Percentiles rank a stretch among this genome's conserved stretches.
Conservation (phyloP, 345 rosid species). For the Melastoma malabathricum region DNA sequence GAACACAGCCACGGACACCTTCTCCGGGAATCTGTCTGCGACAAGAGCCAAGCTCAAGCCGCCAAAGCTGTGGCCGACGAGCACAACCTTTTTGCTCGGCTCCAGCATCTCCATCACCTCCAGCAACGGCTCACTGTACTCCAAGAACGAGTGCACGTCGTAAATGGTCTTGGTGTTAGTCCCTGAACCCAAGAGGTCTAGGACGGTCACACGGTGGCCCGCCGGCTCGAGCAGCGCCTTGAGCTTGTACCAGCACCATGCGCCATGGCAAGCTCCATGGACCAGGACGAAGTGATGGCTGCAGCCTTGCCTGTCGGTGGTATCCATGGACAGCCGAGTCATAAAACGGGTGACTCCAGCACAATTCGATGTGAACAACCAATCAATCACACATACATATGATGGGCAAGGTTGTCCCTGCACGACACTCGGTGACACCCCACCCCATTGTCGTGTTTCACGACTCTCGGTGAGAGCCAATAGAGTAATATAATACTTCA, state of each 20-base stretch:
- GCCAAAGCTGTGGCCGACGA: constrained; percentile 64
- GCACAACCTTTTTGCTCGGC: constrained; percentile 28
- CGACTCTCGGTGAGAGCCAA: too few species aligned
- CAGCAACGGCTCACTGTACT: constrained; percentile 37
- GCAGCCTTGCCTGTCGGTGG: not conserved
- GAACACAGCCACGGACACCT: constrained; percentile 1
- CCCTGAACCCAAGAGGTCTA: constrained; percentile 50
- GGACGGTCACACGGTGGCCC: constrained; percentile 35
- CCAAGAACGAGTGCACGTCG: constrained; percentile 21
- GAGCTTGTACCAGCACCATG: constrained; percentile 58
- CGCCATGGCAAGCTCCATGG: constrained; percentile 54
- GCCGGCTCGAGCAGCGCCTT: constrained; percentile 31
- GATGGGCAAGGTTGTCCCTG: too few species aligned
- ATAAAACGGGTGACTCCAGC: too few species aligned
- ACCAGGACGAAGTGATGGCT: constrained; percentile 37
- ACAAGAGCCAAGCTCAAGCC: constrained; percentile 44
- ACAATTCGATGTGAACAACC: too few species aligned
- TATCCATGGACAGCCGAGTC: too few species aligned
- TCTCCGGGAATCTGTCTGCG: constrained; percentile 4
- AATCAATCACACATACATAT: too few species aligned
- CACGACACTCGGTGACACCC: too few species aligned
- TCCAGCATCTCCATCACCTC: constrained; percentile 22
- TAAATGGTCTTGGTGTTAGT: constrained; percentile 24
- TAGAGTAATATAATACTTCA: too few species aligned
- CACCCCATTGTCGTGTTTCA: too few species aligned